Percentiles rank a stretch among this genome's conserved stretches.
Evolutionary conservation across 352 stramenopile genomes (phyloP).

Genomic region (Pythium plurisporium): DNA sequence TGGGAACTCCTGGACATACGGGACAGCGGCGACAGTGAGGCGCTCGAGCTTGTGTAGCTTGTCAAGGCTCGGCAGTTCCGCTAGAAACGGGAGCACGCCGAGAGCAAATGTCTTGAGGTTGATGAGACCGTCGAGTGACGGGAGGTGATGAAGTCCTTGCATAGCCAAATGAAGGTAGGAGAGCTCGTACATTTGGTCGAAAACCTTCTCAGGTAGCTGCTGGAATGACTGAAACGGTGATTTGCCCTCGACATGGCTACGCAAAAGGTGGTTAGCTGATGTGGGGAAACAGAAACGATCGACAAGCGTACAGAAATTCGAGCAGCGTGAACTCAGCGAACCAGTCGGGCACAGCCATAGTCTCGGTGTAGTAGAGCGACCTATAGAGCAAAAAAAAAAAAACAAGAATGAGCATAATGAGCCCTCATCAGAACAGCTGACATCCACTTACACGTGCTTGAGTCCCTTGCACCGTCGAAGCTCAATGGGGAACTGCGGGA

Average conservation of each 20-base stretch:
- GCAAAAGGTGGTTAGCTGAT: no score
- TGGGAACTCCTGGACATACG: slow-evolving; percentile 16
- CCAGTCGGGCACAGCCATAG: background rate
- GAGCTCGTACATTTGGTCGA: background rate
- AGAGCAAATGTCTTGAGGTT: background rate
- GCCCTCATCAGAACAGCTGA: no score
- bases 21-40: slow-evolving; percentile 18
- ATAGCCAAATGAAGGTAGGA: background rate
- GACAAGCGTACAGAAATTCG: slow-evolving; percentile 2
- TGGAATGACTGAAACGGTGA: background rate
- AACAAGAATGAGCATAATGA: no score
- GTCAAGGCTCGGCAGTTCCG: slow-evolving; percentile 8
- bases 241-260: background rate
- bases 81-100: background rate
- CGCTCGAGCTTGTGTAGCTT: slow-evolving; percentile 22
- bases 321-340: background rate
- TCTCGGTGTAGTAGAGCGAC: background rate
- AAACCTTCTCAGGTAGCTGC: background rate
- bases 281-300: background rate
- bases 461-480: background rate
- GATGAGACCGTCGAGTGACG: background rate
- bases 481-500: background rate
- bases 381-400: no score
- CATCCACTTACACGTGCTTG: no score
- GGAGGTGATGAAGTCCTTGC: background rate